Conservation (phyloP, 75 land plant species). For the Selaginella moellendorffii region DNA sequence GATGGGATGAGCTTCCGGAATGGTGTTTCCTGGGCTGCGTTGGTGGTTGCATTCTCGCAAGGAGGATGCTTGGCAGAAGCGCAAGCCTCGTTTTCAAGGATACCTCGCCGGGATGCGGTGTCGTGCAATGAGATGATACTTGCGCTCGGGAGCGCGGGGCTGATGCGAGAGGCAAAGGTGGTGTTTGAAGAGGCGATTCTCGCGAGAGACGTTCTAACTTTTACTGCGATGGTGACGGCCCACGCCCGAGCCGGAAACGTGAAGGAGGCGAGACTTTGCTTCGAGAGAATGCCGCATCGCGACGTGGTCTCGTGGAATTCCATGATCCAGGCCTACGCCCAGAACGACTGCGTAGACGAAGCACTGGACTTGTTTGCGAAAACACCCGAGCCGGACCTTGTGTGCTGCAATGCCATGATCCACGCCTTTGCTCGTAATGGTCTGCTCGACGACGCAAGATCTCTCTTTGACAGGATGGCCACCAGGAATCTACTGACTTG, state of each 20-base stretch:
- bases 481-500: not conserved
- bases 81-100: not conserved
- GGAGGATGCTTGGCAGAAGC: not conserved
- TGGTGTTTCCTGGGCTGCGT: not conserved
- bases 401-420: not conserved
- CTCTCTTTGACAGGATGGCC: not conserved
- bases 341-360: not conserved
- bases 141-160: not conserved
- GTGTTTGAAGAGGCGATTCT: not conserved
- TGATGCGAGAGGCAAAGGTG: not conserved
- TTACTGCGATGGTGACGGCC: not conserved
- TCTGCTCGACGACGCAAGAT: not conserved
- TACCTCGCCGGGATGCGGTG: not conserved
- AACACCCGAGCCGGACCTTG: not conserved
- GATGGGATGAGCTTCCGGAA: not conserved
- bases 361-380: not conserved
- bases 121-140: not conserved
- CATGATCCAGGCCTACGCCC: not conserved
- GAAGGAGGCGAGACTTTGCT: not conserved
- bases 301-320: not conserved
- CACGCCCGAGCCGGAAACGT: not conserved
- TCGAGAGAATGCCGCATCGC: not conserved
- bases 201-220: not conserved
- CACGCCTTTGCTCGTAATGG: not conserved
- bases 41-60: not conserved